Percentiles rank a stretch among this genome's conserved stretches.
Conservation (phyloP, 441 rosid genomes). For the Euphorbia celastroides region DNA sequence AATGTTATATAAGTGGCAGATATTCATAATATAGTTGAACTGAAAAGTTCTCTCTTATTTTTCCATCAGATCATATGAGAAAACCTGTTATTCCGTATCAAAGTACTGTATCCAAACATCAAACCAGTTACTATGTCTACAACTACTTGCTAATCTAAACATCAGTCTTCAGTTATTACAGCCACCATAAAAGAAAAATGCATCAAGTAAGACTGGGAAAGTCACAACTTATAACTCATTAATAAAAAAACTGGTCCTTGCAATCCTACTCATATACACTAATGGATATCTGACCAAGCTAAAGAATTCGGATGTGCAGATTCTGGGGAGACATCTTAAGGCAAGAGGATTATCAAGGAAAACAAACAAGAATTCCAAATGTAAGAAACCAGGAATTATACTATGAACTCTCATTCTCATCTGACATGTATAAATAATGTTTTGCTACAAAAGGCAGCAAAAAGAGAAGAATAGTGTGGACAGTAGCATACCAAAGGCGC, state of each 20-base stretch:
- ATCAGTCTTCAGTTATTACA: slow-evolving; percentile 2
- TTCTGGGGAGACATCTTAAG: neutral
- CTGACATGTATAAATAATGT: neutral
- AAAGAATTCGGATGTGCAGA: neutral
- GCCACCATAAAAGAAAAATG: neutral
- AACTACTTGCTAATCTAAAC: neutral
- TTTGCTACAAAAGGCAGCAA: neutral
- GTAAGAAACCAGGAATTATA: neutral
- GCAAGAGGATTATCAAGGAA: neutral
- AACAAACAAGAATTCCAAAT: neutral
- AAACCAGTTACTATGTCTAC: neutral
- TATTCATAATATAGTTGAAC: neutral
- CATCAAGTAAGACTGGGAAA: neutral
- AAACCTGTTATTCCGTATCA: neutral
- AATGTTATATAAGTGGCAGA: neutral
- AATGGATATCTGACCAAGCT: neutral
- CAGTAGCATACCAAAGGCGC: slow-evolving; percentile 65
- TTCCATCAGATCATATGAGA: neutral
- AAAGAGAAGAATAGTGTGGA: neutral
- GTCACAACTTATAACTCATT: neutral
- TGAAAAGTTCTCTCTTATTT: neutral
- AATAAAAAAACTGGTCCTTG: neutral
- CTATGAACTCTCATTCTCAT: neutral
- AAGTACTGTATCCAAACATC: neutral
- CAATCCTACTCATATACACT: neutral